Base-by-base conservation (phyloP, 305 asterid genomes). In the Rubia occidens region DNA sequence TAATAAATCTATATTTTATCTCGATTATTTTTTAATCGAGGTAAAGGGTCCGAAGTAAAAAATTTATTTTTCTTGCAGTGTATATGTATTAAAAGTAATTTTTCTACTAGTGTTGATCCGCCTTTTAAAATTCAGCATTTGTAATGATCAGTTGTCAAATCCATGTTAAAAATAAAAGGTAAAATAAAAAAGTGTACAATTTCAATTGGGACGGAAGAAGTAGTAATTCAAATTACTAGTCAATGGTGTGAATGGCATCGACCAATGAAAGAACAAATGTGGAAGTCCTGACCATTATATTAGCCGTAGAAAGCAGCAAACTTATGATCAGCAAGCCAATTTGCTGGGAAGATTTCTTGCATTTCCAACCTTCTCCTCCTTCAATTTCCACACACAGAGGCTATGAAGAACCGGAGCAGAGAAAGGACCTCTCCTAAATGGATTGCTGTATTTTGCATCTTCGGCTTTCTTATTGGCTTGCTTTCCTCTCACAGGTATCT, bases 401-500 rank as follows among this genome's bases (percentile, higher is more conserved):
- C 47, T 6, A 40, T 59, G 64, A 72, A 65, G 29, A 81, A 71
- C 77, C 66, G 76, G 62, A 83, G 66, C 75, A 66, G 71, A 29
- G 83, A 78, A 13, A 85, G 71, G 72, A 78, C 79, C 32, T 79
- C 90, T 32, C 69, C 81, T 17, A 71, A 64, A 80, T 89, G 88
- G 91, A 81, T 87, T 71, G 47, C 75, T 65, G 72, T 87, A 43
- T 81, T 85, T 51, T 82, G 88, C 67, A 32, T 84, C 76, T 67
- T 65, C 80, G 83, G 95, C 77, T 89, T 89, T 62, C 83, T 71
- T 68, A 80, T 83, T 43, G 96, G 96, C 82, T 64, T 83, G 70
- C 72, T 84, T 58, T 85, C 82, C 76, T 78, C 81, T 77, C 77
- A 76, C 81, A 85, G 91, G 95, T 88, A 69, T 35, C 65, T 7